Evolutionary conservation across 108 stramenopile genomes (phyloP).

Genomic region (Seminavis robusta): DNA sequence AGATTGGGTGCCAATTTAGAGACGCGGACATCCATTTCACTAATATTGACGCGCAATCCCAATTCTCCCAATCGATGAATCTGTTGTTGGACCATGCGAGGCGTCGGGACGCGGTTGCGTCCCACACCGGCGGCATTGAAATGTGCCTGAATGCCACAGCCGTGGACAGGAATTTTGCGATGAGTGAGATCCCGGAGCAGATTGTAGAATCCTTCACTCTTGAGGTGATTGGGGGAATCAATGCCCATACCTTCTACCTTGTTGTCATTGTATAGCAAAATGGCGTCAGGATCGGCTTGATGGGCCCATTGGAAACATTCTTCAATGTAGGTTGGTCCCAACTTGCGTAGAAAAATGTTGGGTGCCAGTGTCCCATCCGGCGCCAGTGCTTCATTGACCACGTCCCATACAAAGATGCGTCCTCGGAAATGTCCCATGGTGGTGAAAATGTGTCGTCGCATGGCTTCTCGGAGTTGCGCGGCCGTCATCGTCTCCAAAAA

Average conservation of each 20-base stretch:
- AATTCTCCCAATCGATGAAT: slow-evolving; percentile 84
- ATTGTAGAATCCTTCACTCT: slow-evolving; percentile 83
- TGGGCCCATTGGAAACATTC: slow-evolving; percentile 91
- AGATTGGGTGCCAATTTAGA: slow-evolving; percentile 46
- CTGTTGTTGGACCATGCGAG: slow-evolving; percentile 84
- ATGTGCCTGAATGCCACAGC: slow-evolving; percentile 89
- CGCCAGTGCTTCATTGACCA: slow-evolving; percentile 89
- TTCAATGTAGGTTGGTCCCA: slow-evolving; percentile 87
- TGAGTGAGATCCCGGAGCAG: slow-evolving; percentile 64
- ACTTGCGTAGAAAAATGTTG: slow-evolving; percentile 81
- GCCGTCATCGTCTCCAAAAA: slow-evolving; percentile 56
- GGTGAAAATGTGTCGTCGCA: slow-evolving; percentile 80
- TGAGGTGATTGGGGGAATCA: slow-evolving; percentile 56
- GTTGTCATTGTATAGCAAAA: slow-evolving; percentile 92
- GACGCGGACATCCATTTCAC: slow-evolving; percentile 92
- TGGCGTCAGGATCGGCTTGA: slow-evolving; percentile 87
- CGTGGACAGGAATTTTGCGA: slow-evolving; percentile 81
- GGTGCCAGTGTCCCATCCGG: slow-evolving; percentile 84
- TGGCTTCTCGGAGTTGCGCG: slow-evolving; percentile 52
- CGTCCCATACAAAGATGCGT: slow-evolving; percentile 85
- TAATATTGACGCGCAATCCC: slow-evolving; percentile 87
- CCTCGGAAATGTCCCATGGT: slow-evolving; percentile 84
- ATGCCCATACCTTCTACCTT: slow-evolving; percentile 86
- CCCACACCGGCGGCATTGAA: slow-evolving; percentile 79
- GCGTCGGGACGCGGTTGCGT: slow-evolving; percentile 78